Evolutionary conservation across 2,329 filamentous ascomycete species (phyloP), one percentile per base, ranked within the genome.

Genomic region (Colletotrichum ledebouriae): DNA sequence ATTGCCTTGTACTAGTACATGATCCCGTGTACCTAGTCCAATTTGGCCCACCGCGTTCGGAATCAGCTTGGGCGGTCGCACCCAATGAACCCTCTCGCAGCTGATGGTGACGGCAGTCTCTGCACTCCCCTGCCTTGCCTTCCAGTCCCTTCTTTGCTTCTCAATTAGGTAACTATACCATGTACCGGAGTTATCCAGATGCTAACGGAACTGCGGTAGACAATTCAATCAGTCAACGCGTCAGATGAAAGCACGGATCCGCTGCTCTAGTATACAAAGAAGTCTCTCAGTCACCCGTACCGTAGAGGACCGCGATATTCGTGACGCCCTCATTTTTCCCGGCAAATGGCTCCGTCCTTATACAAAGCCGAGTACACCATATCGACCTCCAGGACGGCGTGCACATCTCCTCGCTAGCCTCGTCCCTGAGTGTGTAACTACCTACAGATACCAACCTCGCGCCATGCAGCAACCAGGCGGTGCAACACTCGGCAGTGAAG

Each of bases 1-100:
- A 65, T 55, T 69, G 59, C 20, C 70, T 70, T 71, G 76, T 76
- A 76, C 74, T 58, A 62, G 67, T 75, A 76, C 75, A 73, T 41
- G 12, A 3, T 5, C 11, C 5, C 10, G 73, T 33, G 74, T 76
- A 75, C 63, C 72, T 22, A 17, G 17, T 17, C 17, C 3, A 25
- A 25, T 5, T 9, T 47, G 67, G 57, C 67, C 63, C 50, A 61
- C 63, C 63, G 22, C n/a, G 33, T 50, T 50, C 67, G 63, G 63
- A 63, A 58, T 61, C 57, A 63, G 42, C 58, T 57, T 67, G 50
- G 47, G 60, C 53, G 13, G 41, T 37, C 44, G 46, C 46, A 33
- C 59, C 58, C 63, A 71, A 70, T 71, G 25, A 63, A 67, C 66
- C 56, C 62, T 41, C 50, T 52, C 50, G 7, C 20, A 15, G 20